Conservation (phyloP, 1,139 yeast species). For the Geotrichum carabidarum region DNA sequence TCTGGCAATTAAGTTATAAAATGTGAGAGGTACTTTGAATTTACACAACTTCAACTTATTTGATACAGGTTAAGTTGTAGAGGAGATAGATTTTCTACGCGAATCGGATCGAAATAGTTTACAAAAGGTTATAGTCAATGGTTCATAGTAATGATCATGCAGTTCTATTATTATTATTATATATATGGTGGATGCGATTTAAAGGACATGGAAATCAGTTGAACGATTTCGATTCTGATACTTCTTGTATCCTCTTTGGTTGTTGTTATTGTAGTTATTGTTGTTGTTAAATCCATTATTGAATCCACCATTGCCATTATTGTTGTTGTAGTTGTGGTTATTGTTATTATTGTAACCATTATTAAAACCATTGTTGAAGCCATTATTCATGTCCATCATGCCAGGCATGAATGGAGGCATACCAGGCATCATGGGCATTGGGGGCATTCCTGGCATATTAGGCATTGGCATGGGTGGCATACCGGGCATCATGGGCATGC, state of each 20-base stretch:
- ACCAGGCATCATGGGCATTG: slow-evolving; percentile 26
- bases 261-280: background rate
- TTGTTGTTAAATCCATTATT: slow-evolving; percentile 3
- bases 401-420: slow-evolving; percentile 24
- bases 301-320: slow-evolving; percentile 1
- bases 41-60: too few relatives aligned
- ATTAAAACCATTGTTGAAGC: slow-evolving; percentile 5
- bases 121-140: too few relatives aligned
- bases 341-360: slow-evolving; percentile 6
- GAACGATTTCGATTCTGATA: slow-evolving; percentile 9
- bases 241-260: slow-evolving; percentile 7
- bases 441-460: slow-evolving; percentile 20
- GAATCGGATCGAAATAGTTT: too few relatives aligned
- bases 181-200: slow-evolving; percentile 1
- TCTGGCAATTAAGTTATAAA: too few relatives aligned
- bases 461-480: slow-evolving; percentile 24
- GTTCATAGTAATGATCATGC: background rate
- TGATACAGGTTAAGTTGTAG: too few relatives aligned
- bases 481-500: slow-evolving; percentile 23
- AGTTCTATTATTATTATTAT: background rate
- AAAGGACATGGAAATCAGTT: slow-evolving; percentile 15
- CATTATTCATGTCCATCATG: slow-evolving; percentile 21
- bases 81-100: too few relatives aligned
- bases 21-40: too few relatives aligned
- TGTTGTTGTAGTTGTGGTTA: background rate